Base-by-base conservation (phyloP, 768 basidiomycete genomes). In the Basidioascus undulatus region DNA sequence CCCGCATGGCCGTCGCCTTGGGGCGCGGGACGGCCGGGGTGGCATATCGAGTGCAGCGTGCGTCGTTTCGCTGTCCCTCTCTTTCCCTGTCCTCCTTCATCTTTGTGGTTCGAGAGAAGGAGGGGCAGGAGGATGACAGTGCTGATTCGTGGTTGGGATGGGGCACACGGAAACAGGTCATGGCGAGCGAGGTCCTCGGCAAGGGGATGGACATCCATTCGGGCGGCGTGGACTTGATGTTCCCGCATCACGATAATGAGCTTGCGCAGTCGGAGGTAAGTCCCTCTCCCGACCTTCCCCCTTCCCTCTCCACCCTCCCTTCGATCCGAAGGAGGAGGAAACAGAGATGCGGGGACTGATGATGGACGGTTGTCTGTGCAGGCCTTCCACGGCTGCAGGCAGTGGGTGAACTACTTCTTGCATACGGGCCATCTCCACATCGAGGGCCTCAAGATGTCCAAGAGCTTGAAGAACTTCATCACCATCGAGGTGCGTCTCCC, bases 1-100 rank as follows among this genome's bases (percentile, higher is more conserved):
- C 92, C 92, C 2, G 75, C 75, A 3, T 98, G 92, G 89, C 71
- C 76, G 0, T 92, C 86, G 10, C 77, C 83, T 5, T 98, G 92
- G 92, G 92, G 92, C 15, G 64, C 63, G 32, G 86, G 87, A 15
- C 68, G 89, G 32, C 89, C 89, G 4, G 89, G 89, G 13, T 98
- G 89, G 89, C 89, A 98, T 57, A 96, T 98, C 44, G 89, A 98
- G 57, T 98, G 89, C 60, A 86, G 82, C 4, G 89, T 92, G n/a
- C n/a, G n/a, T n/a, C n/a, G n/a, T n/a, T n/a, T n/a, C n/a, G n/a
- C n/a, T n/a, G n/a, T n/a, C n/a, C n/a, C n/a, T n/a, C n/a, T n/a
- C n/a, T n/a, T n/a, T n/a, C n/a, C n/a, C n/a, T n/a, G n/a, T n/a
- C n/a, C n/a, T n/a, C n/a, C n/a, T n/a, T n/a, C n/a, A n/a, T n/a